Evolutionary conservation across 225 moss, liverwort and hornwort species (phyloP), one percentile per base, ranked within the genome.

Genomic region (Bryum argenteum): DNA sequence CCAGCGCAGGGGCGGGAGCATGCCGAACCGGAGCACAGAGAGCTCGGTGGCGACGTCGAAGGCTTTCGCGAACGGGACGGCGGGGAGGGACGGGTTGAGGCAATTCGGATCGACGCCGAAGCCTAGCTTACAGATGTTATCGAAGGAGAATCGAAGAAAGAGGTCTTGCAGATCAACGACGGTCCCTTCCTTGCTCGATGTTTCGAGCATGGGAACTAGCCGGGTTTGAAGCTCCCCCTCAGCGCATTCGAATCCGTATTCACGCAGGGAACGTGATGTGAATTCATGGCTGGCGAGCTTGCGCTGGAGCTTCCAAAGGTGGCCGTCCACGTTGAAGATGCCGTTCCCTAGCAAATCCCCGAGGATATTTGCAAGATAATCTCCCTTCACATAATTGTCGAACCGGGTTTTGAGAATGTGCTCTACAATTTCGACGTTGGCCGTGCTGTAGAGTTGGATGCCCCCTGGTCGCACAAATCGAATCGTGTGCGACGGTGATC

Each of bases 81-180:
- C 15, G 0, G 91, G 86, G 1, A 90, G 78, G 0, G 78, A 79
- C 10, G 79, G 71, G 26, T 73, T 67, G 54, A 89, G 69, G 58
- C 85, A 89, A 1, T 82, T 76, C 1, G 82, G 82, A n/a, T 93
- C 91, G 3, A 88, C 74, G 14, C 93, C 89, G 47, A 93, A 89
- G 0, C 78, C 91, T 11, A 91, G 42, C 11, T 77, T 80, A 39
- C 93, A 93, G 1, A 89, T 88, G 26, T 77, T 82, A 22, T 89
- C 89, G 21, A 92, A 88, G 1, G 77, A 50, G 26, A 85, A 89
- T 6, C 88, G 65, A 9, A 76, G 18, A 4, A 89, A 75, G 8
- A 89, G 44, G 61, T 86, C 85, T 65, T 86, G 88, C n/a, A 90
- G 77, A 38, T 90, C 90, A 6, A 92, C 33, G 11, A 61, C 20